Conservation (phyloP, 257 asterid species). For the Eucommia ulmoides region DNA sequence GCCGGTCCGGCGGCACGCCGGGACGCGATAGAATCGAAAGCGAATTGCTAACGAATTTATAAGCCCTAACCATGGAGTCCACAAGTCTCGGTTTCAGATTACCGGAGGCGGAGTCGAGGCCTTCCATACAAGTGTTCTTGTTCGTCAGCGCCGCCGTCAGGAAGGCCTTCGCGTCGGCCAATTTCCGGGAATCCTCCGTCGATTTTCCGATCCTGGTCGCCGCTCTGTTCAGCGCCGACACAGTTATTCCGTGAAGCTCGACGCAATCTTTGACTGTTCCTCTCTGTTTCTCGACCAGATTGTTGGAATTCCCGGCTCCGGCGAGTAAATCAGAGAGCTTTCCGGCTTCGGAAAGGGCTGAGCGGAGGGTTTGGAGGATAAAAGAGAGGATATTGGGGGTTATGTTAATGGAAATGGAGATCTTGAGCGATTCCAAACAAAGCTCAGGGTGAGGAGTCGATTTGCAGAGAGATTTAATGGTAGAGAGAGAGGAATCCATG, state of each 20-base stretch:
- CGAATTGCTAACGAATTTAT: slow-evolving; percentile 54
- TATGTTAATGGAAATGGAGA: slow-evolving; percentile 47
- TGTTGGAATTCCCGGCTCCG: slow-evolving; percentile 12
- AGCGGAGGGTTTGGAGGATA: slow-evolving; percentile 41
- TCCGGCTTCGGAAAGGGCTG: slow-evolving; percentile 43
- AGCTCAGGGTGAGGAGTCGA: slow-evolving; percentile 59
- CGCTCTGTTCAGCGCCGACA: slow-evolving; percentile 36
- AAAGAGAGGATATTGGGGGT: slow-evolving; percentile 34
- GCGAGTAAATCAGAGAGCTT: slow-evolving; percentile 40
- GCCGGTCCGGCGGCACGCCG: slow-evolving; percentile 7
- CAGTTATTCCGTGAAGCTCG: slow-evolving; percentile 62
- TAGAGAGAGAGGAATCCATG: slow-evolving; percentile 17
- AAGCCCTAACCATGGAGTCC: slow-evolving; percentile 23
- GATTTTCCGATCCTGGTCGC: slow-evolving; percentile 16
- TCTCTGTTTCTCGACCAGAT: slow-evolving; percentile 50
- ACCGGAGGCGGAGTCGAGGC: slow-evolving; percentile 49
- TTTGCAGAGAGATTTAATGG: slow-evolving; percentile 30
- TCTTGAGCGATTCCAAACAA: slow-evolving; percentile 47
- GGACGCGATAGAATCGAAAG: slow-evolving; percentile 37
- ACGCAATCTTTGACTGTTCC: slow-evolving; percentile 66
- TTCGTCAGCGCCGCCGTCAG: slow-evolving; percentile 76
- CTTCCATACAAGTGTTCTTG: slow-evolving; percentile 66
- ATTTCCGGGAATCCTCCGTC: slow-evolving; percentile 10
- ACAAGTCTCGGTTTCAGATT: slow-evolving; percentile 33
- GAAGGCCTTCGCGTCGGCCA: slow-evolving; percentile 44